Evolutionary conservation across 2,329 filamentous ascomycete species (phyloP).

Genomic region (Metarhizium rileyi): DNA sequence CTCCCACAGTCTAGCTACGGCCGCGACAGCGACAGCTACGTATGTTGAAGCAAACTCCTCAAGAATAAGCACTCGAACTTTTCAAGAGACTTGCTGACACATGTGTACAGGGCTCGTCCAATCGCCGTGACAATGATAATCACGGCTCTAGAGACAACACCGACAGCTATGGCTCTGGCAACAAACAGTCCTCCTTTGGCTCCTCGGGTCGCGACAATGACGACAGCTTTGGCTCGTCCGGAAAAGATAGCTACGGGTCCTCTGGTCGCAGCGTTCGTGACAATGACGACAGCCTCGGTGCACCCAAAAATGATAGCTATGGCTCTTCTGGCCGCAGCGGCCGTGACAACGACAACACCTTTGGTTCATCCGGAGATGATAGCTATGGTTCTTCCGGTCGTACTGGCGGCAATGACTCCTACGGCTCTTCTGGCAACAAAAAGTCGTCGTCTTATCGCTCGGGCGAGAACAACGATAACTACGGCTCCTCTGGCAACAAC

Average conservation of each 20-base stretch:
- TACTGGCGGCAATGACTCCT: constrained; percentile 8
- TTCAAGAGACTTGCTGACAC: constrained; percentile 11
- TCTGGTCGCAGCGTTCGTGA: neutral
- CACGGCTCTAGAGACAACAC: constrained; percentile 10
- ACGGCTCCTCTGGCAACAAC: constrained; percentile 6
- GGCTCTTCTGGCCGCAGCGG: constrained; percentile 9
- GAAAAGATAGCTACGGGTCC: constrained; percentile 13
- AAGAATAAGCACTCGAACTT: too few species aligned
- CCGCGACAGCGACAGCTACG: constrained; percentile 19
- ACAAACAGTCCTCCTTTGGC: neutral
- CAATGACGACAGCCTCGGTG: constrained; percentile 13
- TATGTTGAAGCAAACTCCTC: constrained; percentile 11
- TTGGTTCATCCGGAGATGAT: constrained; percentile 15
- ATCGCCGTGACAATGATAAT: constrained; percentile 9
- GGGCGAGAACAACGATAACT: constrained; percentile 1
- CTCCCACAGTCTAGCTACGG: constrained; percentile 16
- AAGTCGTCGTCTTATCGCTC: constrained; percentile 11
- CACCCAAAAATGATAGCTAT: constrained; percentile 1
- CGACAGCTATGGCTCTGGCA: constrained; percentile 11
- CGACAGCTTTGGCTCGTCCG: constrained; percentile 13
- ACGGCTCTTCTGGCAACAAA: constrained; percentile 10
- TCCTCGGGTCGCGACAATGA: constrained; percentile 5
- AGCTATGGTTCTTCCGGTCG: constrained; percentile 10
- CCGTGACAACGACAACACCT: constrained; percentile 10
- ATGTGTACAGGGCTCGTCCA: constrained; percentile 11